Conservation (phyloP, 2,329 filamentous ascomycete genomes). For the Neonectria sp. region DNA sequence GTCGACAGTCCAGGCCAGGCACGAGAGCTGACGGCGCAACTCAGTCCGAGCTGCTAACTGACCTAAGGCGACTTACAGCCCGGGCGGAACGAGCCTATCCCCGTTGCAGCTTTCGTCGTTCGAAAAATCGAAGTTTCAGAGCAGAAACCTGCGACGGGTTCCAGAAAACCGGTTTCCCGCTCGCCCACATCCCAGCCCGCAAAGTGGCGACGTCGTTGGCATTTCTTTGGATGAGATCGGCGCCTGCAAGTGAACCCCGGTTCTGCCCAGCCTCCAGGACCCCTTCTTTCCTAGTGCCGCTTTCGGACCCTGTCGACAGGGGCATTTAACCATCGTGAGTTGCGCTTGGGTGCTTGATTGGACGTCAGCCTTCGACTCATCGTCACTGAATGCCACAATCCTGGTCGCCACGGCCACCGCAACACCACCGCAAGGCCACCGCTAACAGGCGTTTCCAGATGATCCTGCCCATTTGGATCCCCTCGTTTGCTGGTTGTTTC, state of each 20-base stretch:
- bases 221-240: conserved; percentile 41
- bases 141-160: conserved; percentile 34
- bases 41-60: background rate
- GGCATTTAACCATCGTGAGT: conserved; percentile 25
- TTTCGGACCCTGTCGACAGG: conserved; percentile 31
- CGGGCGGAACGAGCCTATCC: background rate
- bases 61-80: background rate
- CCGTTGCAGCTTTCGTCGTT: background rate
- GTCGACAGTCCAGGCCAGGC: background rate
- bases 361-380: conserved; percentile 22
- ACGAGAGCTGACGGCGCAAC: background rate
- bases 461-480: conserved; percentile 41
- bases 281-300: conserved; percentile 28
- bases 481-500: conserved; percentile 30
- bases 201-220: conserved; percentile 33
- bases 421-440: conserved; percentile 31
- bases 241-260: conserved; percentile 38
- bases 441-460: conserved; percentile 34
- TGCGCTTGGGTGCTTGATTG: conserved; percentile 40
- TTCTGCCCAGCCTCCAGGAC: conserved; percentile 18
- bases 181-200: conserved; percentile 24
- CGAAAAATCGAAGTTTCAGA: conserved; percentile 38
- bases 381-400: conserved; percentile 30
- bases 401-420: conserved; percentile 16
- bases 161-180: conserved; percentile 43